Evolutionary conservation across 176 grass and related monocot genomes (phyloP), one percentile per base, ranked within the genome.

Genomic region (Aegilops umbellulata): DNA sequence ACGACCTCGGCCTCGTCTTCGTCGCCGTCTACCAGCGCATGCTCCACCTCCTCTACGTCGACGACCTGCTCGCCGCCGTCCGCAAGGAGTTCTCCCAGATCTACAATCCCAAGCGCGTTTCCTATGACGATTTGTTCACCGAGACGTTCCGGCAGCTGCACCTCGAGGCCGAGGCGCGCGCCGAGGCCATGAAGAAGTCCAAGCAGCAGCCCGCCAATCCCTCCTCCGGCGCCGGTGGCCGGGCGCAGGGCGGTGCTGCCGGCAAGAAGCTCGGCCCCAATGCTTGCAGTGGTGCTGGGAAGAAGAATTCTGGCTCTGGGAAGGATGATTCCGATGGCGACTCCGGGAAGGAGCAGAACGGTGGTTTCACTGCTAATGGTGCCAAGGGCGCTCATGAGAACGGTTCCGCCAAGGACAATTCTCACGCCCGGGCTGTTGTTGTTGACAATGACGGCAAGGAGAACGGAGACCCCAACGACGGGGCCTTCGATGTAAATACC

Each of bases 401-500:
- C 32, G 78, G 38, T 7, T 17, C 6, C 0, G 14, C 3, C 0
- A 93, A 86, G 84, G 73, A 72, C 72, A 72, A 3, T 49, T 77
- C 86, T 79, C 83, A 36, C 3, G 3, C 76, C 70, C 36, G 8
- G 5, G 32, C 47, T 83, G 72, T 63, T 86, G 34, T 10, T 91
- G 80, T 85, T 62, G 84, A 6, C 25, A 25, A 20, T 46, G 47
- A 62, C 2, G 96, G 91, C 2, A 94, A 98, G 86, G 96, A 94
- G 86, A 95, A 98, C 6, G 95, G 93, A 7, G 89, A 63, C 82
- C 91, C 93, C 44, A 86, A 86, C 4, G 82, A 78, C 8, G 95
- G 91, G 86, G 96, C 96, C 65, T 98, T 98, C 15, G 93, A 98
- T 95, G 96, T 98, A 91, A 94, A 86, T 94, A 98, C 92, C 82